phyloP scores from a whole-genome alignment of 352 stramenopile species.

The Phytophthora melonis region DNA sequence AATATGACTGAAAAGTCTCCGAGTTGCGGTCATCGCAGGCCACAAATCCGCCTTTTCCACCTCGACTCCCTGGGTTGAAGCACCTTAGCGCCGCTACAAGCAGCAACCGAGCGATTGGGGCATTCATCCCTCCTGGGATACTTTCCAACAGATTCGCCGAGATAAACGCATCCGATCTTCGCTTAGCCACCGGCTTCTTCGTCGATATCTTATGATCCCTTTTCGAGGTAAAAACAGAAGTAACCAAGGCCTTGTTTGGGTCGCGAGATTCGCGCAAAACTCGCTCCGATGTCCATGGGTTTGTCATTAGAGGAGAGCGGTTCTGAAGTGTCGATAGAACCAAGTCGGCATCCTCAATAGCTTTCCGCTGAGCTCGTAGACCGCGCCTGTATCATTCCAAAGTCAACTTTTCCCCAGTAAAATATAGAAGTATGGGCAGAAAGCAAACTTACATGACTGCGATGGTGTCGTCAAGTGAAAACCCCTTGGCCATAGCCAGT shows the following conservation, averaged over 20 bases:
- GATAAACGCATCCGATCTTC: conserved; percentile 29
- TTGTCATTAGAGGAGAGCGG: conserved; percentile 61
- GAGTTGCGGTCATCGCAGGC: conserved; percentile 38
- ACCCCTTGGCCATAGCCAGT: conserved; percentile 61
- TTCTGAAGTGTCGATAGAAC: conserved; percentile 56
- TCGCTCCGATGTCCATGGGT: conserved; percentile 61
- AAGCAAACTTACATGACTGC: conserved; percentile 59
- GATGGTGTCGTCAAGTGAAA: conserved; percentile 53
- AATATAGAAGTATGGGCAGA: background rate
- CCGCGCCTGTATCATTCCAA: conserved; percentile 46
- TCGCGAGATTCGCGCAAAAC: conserved; percentile 29
- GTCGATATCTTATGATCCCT: background rate
- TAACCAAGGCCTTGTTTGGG: background rate
- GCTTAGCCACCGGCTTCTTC: conserved; percentile 15
- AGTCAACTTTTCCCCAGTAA: background rate
- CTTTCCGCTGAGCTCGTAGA: conserved; percentile 56
- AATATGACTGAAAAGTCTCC: conserved; percentile 57
- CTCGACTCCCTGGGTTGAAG: conserved; percentile 48
- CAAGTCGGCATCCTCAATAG: conserved; percentile 43
- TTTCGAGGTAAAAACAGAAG: background rate
- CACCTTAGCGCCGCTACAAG: conserved; percentile 58
- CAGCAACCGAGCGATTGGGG: conserved; percentile 50
- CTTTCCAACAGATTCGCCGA: conserved; percentile 61
- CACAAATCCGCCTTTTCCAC: conserved; percentile 49
- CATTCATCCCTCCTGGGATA: conserved; percentile 64